These are phyloP conservation scores for Pseudocercospora cruenta DNA, from an alignment of 2,329 filamentous ascomycete species.

Conservation along the genomic window DNA sequence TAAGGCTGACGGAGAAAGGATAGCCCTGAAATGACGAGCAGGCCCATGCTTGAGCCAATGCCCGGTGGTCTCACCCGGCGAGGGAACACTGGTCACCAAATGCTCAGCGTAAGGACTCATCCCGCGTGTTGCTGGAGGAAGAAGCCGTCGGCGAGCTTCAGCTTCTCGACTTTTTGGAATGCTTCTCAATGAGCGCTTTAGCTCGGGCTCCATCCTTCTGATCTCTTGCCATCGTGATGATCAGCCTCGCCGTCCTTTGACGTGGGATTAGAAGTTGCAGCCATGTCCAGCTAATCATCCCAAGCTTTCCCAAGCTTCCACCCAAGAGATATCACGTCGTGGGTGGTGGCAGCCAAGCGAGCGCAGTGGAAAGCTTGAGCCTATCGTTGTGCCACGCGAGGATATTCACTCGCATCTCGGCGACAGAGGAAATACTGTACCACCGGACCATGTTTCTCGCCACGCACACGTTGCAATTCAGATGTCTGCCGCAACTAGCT, in stretches of 20 bases:
- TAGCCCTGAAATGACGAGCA: neutral
- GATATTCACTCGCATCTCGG: neutral
- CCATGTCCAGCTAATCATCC: neutral
- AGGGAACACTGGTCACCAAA: neutral
- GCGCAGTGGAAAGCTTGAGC: slow-evolving; percentile 3
- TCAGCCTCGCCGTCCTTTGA: neutral
- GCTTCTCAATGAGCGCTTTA: too few relatives aligned
- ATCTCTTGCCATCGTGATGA: neutral
- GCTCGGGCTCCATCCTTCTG: too few relatives aligned
- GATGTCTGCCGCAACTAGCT: neutral
- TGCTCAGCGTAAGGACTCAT: neutral
- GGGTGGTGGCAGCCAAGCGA: slow-evolving; percentile 9
- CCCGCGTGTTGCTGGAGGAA: neutral
- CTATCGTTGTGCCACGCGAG: slow-evolving; percentile 6
- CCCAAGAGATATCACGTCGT: neutral
- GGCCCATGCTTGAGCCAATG: neutral
- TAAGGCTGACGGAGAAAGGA: slow-evolving; percentile 3
- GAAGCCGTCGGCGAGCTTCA: neutral
- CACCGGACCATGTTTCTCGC: neutral
- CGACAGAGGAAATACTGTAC: neutral
- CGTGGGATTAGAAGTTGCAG: slow-evolving; percentile 3
- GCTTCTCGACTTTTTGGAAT: too few relatives aligned
- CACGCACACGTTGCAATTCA: neutral
- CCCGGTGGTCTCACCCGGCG: neutral
- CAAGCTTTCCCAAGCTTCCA: slow-evolving; percentile 9